Base-by-base conservation (phyloP, 1,284 basidiomycete genomes). In the Trametes versicolor region DNA sequence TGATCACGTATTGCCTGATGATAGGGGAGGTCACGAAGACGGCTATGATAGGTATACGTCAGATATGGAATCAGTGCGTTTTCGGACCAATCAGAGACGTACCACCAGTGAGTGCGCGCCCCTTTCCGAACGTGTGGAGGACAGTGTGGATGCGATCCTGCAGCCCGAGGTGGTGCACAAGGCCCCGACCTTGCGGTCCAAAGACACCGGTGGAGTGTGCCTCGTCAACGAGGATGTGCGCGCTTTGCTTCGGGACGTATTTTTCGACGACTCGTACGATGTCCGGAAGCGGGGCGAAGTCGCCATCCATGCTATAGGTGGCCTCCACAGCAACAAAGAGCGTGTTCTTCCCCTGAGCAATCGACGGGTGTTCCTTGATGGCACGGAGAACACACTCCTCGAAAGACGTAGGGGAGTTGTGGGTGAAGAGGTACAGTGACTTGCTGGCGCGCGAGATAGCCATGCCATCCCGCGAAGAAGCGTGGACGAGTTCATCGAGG, bases 291-390 rank as follows among this genome's bases (percentile, higher is more conserved):
- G 94, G 94, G 0, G 92, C 86, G 62, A 96, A 85, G 55, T 95
- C 95, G 15, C 96, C 96, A 72, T 98, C 96, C 96, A 98, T 98
- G 64, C 91, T 94, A 75, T 98, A 98, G 8, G 66, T 55, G 17
- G 65, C 62, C 47, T 69, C 68, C 1, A 66, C 86, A 0, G 93
- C 90, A 21, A 98, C 74, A 70, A 94, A 91, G 6, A 92, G 79
- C 59, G 82, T 91, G 54, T 76, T 74, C 41, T 74, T 68, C 0
- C 76, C 74, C 13, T 66, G 57, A 21, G 65, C 68, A 19, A 88
- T 64, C 75, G 2, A 51, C 0, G 68, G 65, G 45, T 66, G 62
- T 13, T 50, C 53, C 50, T 72, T 59, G 12, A 82, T 67, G 34
- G 86, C 73, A 29, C 72, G 71, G 6, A 73, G 66, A 4, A 93